These are phyloP conservation scores for Aspergillus costaricaensis DNA, from an alignment of 2,329 filamentous ascomycete species.

Conservation along the genomic window DNA sequence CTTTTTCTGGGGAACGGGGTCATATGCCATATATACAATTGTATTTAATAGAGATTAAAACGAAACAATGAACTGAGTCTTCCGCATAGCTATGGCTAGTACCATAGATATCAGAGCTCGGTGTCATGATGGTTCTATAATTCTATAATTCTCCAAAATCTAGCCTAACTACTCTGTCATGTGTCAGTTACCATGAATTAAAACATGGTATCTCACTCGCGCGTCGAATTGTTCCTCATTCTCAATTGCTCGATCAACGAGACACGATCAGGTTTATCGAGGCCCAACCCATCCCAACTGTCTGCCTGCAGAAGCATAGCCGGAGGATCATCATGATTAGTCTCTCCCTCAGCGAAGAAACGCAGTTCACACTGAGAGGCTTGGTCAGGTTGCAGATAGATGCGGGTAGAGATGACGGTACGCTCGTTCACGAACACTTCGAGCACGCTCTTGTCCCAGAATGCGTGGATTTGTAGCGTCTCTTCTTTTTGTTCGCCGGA, in stretches of 20 bases:
- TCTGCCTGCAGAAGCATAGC: constrained; percentile 21
- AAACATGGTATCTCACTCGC: neutral
- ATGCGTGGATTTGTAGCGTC: constrained; percentile 43
- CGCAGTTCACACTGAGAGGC: constrained; percentile 15
- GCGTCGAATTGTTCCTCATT: neutral
- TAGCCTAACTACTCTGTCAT: no score
- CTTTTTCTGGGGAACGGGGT: no score
- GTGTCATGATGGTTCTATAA: no score
- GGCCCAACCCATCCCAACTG: constrained; percentile 29
- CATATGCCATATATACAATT: no score
- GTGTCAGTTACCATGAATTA: no score
- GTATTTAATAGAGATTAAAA: neutral
- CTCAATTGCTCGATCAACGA: neutral
- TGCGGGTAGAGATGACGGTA: constrained; percentile 44
- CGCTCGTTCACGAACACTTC: constrained; percentile 52
- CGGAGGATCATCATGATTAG: neutral
- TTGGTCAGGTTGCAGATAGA: constrained; percentile 30
- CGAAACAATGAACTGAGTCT: neutral
- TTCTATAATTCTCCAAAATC: no score
- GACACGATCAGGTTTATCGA: neutral
- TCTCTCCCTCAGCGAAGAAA: constrained; percentile 26
- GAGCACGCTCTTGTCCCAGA: constrained; percentile 47
- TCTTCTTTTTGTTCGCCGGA: constrained; percentile 32
- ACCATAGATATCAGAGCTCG: no score
- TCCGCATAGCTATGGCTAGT: neutral